Evolutionary conservation across 2,329 filamentous ascomycete species (phyloP).

Genomic region (Nigrospora sphaerica): DNA sequence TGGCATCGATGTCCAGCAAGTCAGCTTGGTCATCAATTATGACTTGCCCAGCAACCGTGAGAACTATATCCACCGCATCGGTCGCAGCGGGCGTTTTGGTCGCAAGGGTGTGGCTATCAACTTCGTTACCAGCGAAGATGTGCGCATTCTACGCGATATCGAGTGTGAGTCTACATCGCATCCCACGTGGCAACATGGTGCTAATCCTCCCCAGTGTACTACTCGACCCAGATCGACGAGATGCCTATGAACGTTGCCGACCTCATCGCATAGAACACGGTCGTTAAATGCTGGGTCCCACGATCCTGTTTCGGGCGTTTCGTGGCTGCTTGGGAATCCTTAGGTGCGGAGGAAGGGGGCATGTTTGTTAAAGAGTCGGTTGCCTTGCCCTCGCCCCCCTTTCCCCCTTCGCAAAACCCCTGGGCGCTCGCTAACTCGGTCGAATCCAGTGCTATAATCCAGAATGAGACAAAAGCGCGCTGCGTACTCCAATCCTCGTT

Average conservation of each 20-base stretch:
- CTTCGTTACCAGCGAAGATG: constrained; percentile 97
- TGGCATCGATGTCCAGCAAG: constrained; percentile 91
- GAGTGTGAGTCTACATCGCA: constrained; percentile 57
- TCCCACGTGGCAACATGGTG: neutral
- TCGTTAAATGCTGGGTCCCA: no score
- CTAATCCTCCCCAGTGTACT: constrained; percentile 58
- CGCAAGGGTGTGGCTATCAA: constrained; percentile 99
- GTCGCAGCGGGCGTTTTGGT: constrained; percentile 98
- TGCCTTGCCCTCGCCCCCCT: neutral
- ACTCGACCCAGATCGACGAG: constrained; percentile 94
- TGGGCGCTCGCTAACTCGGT: neutral
- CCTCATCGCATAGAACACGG: constrained; percentile 38
- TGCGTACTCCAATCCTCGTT: no score
- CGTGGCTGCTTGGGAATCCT: neutral
- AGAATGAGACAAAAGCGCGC: constrained; percentile 6
- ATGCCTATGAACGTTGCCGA: constrained; percentile 94
- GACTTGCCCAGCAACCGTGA: constrained; percentile 97
- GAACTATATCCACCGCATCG: constrained; percentile 98
- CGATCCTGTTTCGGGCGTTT: neutral
- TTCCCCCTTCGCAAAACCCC: neutral
- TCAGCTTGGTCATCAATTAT: constrained; percentile 98
- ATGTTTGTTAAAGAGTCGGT: constrained; percentile 1
- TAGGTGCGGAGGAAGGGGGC: constrained; percentile 1
- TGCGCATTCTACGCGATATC: constrained; percentile 94
- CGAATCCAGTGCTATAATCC: neutral